Evolutionary conservation across 345 rosid genomes (phyloP).

Genomic region (Eucalyptus caleyi): DNA sequence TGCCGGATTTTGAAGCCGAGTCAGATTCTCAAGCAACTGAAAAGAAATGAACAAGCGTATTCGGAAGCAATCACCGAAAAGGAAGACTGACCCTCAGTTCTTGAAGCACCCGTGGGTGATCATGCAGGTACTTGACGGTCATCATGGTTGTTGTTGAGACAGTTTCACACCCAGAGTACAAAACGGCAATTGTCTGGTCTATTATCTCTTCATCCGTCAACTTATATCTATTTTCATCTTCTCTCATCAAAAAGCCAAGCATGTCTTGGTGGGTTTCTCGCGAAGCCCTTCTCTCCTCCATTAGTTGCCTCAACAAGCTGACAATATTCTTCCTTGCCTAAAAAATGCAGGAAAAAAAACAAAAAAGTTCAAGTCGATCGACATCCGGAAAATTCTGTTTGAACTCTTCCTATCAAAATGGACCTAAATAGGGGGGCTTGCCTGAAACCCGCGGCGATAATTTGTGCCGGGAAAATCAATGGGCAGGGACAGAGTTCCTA

Average conservation of each 20-base stretch:
- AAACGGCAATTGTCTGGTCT: slow-evolving; percentile 61
- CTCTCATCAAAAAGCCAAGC: slow-evolving; percentile 43
- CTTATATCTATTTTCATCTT: slow-evolving; percentile 24
- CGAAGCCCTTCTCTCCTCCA: slow-evolving; percentile 47
- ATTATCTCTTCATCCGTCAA: slow-evolving; percentile 58
- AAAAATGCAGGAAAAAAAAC: background rate
- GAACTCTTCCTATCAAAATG: background rate
- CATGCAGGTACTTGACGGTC: slow-evolving; percentile 71
- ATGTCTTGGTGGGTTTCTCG: slow-evolving; percentile 36
- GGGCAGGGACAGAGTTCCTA: slow-evolving; percentile 80
- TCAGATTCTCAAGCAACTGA: background rate
- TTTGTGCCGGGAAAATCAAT: slow-evolving; percentile 70
- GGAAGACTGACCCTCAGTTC: slow-evolving; percentile 44
- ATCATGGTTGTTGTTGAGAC: slow-evolving; percentile 77
- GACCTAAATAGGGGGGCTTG: background rate
- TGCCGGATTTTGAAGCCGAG: background rate
- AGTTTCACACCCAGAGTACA: slow-evolving; percentile 77
- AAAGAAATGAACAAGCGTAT: background rate
- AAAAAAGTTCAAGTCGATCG: background rate
- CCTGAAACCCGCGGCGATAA: slow-evolving; percentile 63
- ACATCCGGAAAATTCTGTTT: background rate
- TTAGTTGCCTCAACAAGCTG: slow-evolving; percentile 19
- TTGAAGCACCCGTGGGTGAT: slow-evolving; percentile 54
- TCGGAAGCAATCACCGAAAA: background rate
- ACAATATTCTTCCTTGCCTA: slow-evolving; percentile 55